These are phyloP conservation scores for Candida tibetensis DNA, from an alignment of 805 yeast species.

Conservation along the genomic window DNA sequence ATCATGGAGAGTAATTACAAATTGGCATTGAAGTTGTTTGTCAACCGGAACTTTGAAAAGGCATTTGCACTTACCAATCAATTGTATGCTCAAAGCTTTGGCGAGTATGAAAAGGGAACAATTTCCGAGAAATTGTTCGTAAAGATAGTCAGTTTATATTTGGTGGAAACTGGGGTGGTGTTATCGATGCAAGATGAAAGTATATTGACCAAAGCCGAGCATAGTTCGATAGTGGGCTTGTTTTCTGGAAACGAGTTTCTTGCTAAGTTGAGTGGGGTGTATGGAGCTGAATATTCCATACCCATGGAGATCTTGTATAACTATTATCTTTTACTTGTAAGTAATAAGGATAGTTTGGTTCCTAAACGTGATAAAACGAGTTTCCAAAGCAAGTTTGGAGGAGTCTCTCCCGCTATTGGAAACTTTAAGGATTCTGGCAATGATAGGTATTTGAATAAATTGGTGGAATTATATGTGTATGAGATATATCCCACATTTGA, in stretches of 20 bases:
- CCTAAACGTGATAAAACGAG: conserved; percentile 7
- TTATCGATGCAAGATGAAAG: conserved; percentile 9
- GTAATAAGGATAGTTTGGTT: conserved; percentile 20
- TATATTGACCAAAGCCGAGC: conserved; percentile 2
- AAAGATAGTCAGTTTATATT: conserved; percentile 34
- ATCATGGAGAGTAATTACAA: conserved; percentile 20
- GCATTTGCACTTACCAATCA: conserved; percentile 27
- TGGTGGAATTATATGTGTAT: conserved; percentile 33
- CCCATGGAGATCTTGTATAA: conserved; percentile 36
- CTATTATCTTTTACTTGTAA: conserved; percentile 26
- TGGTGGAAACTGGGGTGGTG: conserved; percentile 33
- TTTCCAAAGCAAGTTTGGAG: conserved; percentile 1
- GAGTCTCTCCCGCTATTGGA: neutral
- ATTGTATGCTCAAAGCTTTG: conserved; percentile 20
- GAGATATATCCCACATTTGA: conserved; percentile 34
- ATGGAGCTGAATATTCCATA: conserved; percentile 18
- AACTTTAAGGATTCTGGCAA: conserved; percentile 1
- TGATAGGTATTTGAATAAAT: conserved; percentile 18
- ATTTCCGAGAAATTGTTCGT: conserved; percentile 28
- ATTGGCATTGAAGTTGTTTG: conserved; percentile 37
- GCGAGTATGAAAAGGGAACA: conserved; percentile 20
- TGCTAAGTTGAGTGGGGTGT: conserved; percentile 16
- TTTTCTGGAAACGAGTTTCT: conserved; percentile 19
- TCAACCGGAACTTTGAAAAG: conserved; percentile 34
- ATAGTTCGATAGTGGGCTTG: conserved; percentile 10